Evolutionary conservation across 495 filamentous ascomycete species (phyloP).

Genomic region (Recurvomyces mirabilis): DNA sequence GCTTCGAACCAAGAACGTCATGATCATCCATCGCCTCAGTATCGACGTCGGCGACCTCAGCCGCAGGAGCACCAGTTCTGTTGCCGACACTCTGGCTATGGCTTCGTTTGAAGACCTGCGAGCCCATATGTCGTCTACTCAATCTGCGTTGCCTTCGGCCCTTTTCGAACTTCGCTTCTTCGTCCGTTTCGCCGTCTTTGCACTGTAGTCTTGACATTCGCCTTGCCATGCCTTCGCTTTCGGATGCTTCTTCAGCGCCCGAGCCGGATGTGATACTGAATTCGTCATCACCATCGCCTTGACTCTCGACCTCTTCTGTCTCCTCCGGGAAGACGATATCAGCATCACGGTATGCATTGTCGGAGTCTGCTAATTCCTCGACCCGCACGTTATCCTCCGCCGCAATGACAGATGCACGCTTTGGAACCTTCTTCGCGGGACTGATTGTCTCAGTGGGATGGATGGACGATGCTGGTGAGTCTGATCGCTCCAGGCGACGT

Average conservation of each 20-base stretch:
- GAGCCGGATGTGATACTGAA: not conserved
- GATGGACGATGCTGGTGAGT: constrained; percentile 15
- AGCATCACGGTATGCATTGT: constrained; percentile 1
- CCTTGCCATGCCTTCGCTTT: not conserved
- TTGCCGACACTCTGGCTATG: constrained; percentile 17
- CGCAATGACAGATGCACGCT: not conserved
- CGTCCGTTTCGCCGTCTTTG: constrained; percentile 3
- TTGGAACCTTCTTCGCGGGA: constrained; percentile 10
- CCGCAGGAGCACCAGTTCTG: too few relatives aligned
- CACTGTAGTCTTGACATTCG: constrained; percentile 6
- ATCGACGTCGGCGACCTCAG: constrained; percentile 3
- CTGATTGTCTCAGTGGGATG: constrained; percentile 15
- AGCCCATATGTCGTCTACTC: constrained; percentile 8
- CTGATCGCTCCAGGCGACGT: constrained; percentile 3
- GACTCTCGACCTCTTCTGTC: not conserved
- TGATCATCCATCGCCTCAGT: constrained; percentile 11
- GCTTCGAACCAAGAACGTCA: constrained; percentile 6
- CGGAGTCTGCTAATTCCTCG: constrained; percentile 10
- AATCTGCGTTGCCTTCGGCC: constrained; percentile 9
- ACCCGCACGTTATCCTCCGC: constrained; percentile 3
- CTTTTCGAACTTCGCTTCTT: constrained; percentile 6
- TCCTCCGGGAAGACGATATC: constrained; percentile 7
- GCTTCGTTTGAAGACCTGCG: constrained; percentile 13
- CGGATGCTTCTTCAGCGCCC: not conserved
- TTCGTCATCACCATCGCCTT: constrained; percentile 4